Evolutionary conservation across 345 rosid genomes (phyloP).

Genomic region (Murraya paniculata): DNA sequence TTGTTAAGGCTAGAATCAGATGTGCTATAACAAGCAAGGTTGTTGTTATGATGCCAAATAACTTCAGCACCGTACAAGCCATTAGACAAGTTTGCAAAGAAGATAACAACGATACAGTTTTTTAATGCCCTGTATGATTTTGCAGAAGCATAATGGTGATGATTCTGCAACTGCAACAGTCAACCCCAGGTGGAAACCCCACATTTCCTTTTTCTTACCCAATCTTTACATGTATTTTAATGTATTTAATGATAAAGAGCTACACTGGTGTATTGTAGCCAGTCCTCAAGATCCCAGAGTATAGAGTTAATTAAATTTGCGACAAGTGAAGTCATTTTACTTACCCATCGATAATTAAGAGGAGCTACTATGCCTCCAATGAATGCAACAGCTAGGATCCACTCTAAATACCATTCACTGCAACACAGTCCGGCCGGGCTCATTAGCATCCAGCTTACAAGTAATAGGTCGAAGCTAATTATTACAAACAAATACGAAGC

Average conservation of each 20-base stretch:
- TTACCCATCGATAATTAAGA: constrained; percentile 88
- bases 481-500: background rate
- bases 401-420: constrained; percentile 77
- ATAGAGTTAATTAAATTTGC: background rate
- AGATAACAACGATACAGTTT: background rate
- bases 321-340: constrained; percentile 12
- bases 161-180: background rate
- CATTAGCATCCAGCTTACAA: background rate
- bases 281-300: background rate
- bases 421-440: background rate
- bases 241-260: background rate
- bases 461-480: background rate
- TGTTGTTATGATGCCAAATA: background rate
- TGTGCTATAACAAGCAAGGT: background rate
- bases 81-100: background rate
- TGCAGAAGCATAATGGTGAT: background rate
- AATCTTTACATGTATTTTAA: background rate
- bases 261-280: background rate
- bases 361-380: constrained; percentile 79
- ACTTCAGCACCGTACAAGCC: background rate
- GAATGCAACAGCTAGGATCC: constrained; percentile 76
- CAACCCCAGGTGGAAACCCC: background rate
- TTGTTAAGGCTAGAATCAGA: background rate
- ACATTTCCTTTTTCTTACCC: background rate
- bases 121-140: background rate